Conservation (phyloP, 257 asterid species). For the Prunella vulgaris region DNA sequence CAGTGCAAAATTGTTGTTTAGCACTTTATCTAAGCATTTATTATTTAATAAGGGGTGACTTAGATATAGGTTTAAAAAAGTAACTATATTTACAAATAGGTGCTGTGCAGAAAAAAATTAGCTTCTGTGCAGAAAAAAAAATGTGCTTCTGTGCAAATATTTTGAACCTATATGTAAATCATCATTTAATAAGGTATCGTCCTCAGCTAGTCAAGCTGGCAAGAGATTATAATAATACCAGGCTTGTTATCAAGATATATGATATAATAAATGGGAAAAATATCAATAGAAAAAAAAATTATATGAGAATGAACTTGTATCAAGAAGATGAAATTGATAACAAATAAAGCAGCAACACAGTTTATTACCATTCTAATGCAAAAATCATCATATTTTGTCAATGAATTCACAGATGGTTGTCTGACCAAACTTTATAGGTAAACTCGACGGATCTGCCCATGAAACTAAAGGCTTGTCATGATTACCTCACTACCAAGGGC, state of each 20-base stretch:
- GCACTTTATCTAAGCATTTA: not conserved
- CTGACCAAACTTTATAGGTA: not conserved
- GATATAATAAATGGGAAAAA: not conserved
- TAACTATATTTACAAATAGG: too few relatives aligned
- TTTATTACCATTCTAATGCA: not conserved
- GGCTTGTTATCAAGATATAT: not conserved
- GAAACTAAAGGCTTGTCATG: not conserved
- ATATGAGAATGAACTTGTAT: not conserved
- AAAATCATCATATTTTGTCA: not conserved
- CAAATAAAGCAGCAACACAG: not conserved
- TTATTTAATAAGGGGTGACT: too few relatives aligned
- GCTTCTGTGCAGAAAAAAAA: too few relatives aligned
- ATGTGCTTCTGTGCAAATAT: too few relatives aligned
- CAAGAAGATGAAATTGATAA: not conserved
- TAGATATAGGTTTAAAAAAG: too few relatives aligned
- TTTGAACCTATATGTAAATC: too few relatives aligned
- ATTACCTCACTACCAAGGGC: constrained; percentile 92
- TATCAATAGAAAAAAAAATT: not conserved
- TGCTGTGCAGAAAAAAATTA: too few relatives aligned
- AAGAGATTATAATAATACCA: not conserved
- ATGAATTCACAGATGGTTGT: not conserved
- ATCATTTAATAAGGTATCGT: not conserved
- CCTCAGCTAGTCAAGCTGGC: not conserved
- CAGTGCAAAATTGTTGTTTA: too few relatives aligned
- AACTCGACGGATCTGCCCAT: too few relatives aligned